phyloP scores from a whole-genome alignment of 441 rosid species.

The Metrosideros polymorpha region DNA sequence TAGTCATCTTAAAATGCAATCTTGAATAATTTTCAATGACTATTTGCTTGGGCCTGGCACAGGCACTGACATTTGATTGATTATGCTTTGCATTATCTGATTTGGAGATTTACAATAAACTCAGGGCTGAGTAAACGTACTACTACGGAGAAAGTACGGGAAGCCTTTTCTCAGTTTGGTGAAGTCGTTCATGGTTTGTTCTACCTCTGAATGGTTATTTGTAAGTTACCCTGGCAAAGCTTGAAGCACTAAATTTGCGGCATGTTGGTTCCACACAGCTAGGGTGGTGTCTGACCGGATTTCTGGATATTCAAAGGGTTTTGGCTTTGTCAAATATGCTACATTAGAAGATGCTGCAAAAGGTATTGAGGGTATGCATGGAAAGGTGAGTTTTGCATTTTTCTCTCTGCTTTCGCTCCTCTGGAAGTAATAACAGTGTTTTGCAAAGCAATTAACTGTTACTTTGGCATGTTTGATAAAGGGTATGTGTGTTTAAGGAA shows the following conservation, averaged over 20 bases:
- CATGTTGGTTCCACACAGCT: conserved; percentile 28
- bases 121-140: conserved; percentile 85
- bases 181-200: conserved; percentile 66
- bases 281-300: conserved; percentile 70
- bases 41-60: neutral
- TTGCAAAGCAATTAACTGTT: neutral
- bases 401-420: neutral
- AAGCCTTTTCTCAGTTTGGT: conserved; percentile 66
- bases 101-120: neutral
- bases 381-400: conserved; percentile 41
- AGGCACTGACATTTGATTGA: neutral
- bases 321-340: conserved; percentile 80
- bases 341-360: conserved; percentile 73
- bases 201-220: neutral
- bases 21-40: neutral
- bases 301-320: conserved; percentile 89
- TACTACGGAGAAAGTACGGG: conserved; percentile 52
- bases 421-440: neutral
- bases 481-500: neutral
- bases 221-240: neutral
- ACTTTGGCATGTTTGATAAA: neutral
- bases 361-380: conserved; percentile 84
- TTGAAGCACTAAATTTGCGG: neutral
- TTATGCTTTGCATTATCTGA: neutral
- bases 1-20: neutral